Percentiles rank a stretch among this genome's conserved stretches.
Conservation (phyloP, 371 early-diverging fungal species). For the Synchytrium microbalum region DNA sequence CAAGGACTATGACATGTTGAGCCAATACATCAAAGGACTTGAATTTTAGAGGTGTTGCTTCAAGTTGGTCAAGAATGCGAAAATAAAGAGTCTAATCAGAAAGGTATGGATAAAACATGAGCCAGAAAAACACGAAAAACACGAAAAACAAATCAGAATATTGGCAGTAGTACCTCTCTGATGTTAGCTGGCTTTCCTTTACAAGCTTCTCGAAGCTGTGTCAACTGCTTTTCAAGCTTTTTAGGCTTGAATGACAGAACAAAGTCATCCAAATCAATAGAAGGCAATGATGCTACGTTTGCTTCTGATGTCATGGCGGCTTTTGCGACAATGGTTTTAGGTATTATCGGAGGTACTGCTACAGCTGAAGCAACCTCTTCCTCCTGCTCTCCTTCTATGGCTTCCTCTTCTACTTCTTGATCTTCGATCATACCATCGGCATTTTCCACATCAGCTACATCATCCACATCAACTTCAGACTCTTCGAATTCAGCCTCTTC, state of each 20-base stretch:
- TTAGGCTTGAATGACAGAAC: too few relatives aligned
- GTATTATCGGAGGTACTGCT: too few relatives aligned
- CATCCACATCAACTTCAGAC: constrained; percentile 42
- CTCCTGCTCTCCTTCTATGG: constrained; percentile 25
- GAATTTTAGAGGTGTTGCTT: neutral
- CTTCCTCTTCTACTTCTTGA: neutral
- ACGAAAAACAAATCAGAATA: neutral
- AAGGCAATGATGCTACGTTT: neutral
- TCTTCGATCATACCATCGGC: constrained; percentile 17
- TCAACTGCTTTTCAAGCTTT: neutral
- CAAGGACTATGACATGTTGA: neutral
- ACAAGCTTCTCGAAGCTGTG: neutral
- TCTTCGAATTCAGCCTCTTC: constrained; percentile 15
- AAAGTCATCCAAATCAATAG: too few relatives aligned
- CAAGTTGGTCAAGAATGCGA: neutral
- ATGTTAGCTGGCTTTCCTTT: neutral
- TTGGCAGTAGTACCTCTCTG: neutral
- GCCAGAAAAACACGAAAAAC: too few relatives aligned
- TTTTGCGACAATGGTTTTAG: too few relatives aligned
- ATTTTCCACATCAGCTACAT: constrained; percentile 26
- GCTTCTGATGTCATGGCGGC: too few relatives aligned
- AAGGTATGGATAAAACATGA: too few relatives aligned
- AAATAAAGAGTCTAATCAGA: neutral
- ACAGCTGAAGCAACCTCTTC: constrained; percentile 9
- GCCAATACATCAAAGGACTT: neutral